phyloP scores from a whole-genome alignment of 1,284 basidiomycete genomes.

The Sparassis latifolia region DNA sequence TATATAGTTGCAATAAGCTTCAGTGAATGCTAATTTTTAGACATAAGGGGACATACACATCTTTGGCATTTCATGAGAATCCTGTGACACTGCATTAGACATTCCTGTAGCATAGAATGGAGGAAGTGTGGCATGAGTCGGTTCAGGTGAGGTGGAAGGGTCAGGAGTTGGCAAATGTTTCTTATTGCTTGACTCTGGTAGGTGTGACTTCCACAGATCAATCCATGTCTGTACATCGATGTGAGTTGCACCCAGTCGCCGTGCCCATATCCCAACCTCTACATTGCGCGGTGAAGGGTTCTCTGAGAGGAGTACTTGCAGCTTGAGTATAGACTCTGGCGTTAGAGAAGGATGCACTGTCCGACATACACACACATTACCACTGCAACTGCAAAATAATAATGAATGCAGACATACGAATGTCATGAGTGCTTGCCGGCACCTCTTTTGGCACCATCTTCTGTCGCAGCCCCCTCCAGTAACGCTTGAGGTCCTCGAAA shows the following conservation, averaged over 20 bases:
- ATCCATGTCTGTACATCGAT: constrained; percentile 5
- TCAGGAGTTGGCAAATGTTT: constrained; percentile 6
- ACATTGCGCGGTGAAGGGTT: background rate
- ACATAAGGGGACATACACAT: background rate
- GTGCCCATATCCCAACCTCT: constrained; percentile 3
- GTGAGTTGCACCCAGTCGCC: background rate
- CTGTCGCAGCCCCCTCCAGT: background rate
- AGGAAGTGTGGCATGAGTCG: background rate
- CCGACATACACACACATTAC: no score
- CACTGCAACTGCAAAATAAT: background rate
- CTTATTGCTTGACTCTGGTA: background rate
- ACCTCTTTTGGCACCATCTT: background rate
- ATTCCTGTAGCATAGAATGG: background rate
- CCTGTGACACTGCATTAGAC: background rate
- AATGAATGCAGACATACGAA: background rate
- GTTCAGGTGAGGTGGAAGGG: constrained; percentile 7
- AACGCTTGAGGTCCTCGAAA: background rate
- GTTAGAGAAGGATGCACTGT: constrained; percentile 7
- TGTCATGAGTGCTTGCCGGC: background rate
- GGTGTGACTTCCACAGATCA: background rate
- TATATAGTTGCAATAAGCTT: no score
- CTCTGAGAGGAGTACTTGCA: constrained; percentile 2
- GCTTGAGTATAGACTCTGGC: background rate
- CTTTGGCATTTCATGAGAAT: no score
- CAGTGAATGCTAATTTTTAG: background rate